Evolutionary conservation across 805 yeast genomes (phyloP).

Genomic region (Kuraishia floccosa): DNA sequence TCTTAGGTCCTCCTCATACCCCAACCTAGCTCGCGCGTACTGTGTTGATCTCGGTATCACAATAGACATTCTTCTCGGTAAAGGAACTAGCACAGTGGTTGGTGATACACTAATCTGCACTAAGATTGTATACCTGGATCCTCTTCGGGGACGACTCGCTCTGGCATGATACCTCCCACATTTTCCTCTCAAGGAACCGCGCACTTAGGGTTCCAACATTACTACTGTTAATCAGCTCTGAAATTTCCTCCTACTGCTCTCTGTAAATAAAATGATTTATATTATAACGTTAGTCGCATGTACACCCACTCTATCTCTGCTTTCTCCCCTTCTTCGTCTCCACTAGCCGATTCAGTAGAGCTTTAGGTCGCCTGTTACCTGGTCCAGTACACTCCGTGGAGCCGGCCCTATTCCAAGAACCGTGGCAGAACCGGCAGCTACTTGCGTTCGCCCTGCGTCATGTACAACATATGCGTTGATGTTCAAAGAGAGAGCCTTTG

Average conservation of each 20-base stretch:
- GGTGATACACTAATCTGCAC: slow-evolving; percentile 38
- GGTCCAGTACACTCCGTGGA: slow-evolving; percentile 69
- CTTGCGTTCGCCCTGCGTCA: slow-evolving; percentile 96
- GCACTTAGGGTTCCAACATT: too few relatives aligned
- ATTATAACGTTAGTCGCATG: neutral
- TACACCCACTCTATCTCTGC: neutral
- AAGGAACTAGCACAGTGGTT: slow-evolving; percentile 12
- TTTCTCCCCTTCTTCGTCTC: slow-evolving; percentile 1
- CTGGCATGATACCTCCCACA: slow-evolving; percentile 11
- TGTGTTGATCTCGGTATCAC: slow-evolving; percentile 35
- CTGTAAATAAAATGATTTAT: neutral
- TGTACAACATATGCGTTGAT: slow-evolving; percentile 74
- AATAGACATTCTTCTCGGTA: slow-evolving; percentile 24
- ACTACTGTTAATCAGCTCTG: too few relatives aligned
- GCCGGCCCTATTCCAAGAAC: slow-evolving; percentile 98
- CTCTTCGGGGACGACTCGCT: slow-evolving; percentile 26
- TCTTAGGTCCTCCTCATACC: slow-evolving; percentile 18
- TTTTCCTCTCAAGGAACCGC: too few relatives aligned
- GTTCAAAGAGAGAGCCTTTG: slow-evolving; percentile 70
- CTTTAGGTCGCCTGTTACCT: slow-evolving; percentile 70
- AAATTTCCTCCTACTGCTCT: too few relatives aligned
- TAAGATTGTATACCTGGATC: slow-evolving; percentile 28
- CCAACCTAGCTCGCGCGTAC: slow-evolving; percentile 26
- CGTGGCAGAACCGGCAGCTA: slow-evolving; percentile 93
- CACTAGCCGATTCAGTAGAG: slow-evolving; percentile 35